Evolutionary conservation across 1,284 basidiomycete genomes (phyloP).

Genomic region (Baeospora myosura): DNA sequence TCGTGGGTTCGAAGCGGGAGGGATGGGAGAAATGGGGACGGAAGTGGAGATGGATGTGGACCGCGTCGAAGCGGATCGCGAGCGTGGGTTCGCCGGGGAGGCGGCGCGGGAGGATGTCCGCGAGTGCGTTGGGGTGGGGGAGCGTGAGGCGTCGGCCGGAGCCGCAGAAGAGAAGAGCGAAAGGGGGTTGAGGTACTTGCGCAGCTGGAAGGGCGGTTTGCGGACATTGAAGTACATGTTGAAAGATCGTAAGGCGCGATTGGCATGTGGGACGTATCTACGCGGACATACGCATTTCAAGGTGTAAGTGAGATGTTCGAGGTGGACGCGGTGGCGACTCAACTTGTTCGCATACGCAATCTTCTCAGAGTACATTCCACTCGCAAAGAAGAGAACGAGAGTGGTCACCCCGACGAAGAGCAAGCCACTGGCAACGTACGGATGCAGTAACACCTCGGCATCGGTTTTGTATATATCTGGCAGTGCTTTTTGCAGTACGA

Average conservation of each 20-base stretch:
- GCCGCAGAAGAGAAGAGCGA: constrained; percentile 45
- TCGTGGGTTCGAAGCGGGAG: constrained; percentile 82
- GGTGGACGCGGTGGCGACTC: constrained; percentile 29
- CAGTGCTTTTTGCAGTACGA: constrained; percentile 39
- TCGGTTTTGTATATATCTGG: constrained; percentile 44
- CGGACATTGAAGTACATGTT: constrained; percentile 98
- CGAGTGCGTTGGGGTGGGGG: constrained; percentile 11
- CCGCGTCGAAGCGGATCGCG: constrained; percentile 13
- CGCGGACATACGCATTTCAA: background rate
- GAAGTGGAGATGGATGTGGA: constrained; percentile 38
- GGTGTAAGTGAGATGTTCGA: background rate
- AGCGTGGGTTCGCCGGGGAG: background rate
- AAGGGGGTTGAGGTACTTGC: constrained; percentile 58
- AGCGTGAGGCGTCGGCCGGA: constrained; percentile 17
- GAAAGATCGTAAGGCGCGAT: constrained; percentile 83
- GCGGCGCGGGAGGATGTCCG: background rate
- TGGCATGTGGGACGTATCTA: constrained; percentile 96
- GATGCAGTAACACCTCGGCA: constrained; percentile 43
- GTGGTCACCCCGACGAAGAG: constrained; percentile 85
- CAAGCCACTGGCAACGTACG: constrained; percentile 69
- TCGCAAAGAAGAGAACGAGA: constrained; percentile 91
- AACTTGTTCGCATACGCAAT: constrained; percentile 94
- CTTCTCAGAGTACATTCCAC: constrained; percentile 93
- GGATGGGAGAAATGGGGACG: constrained; percentile 71
- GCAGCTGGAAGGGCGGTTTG: constrained; percentile 58